Base-by-base conservation (phyloP, 1,284 basidiomycete species). In the Irpex rosettiformis region DNA sequence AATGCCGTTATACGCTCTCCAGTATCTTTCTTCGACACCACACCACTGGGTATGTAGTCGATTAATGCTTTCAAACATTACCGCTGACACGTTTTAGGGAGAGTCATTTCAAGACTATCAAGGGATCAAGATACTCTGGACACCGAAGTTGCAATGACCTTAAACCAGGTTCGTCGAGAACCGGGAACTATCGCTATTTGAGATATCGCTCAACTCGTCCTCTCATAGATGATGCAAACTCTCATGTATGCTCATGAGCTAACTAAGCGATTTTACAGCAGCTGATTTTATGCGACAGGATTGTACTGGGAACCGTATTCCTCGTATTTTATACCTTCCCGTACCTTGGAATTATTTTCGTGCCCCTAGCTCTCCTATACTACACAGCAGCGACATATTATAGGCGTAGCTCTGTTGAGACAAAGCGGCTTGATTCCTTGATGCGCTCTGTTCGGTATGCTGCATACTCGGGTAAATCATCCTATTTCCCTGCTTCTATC, bases 21-120 rank as follows among this genome's bases (percentile, higher is more conserved):
- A 0, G 75, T 88, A 49, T 79, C 85, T 3, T 93, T 91, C 74
- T 94, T 93, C 67, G 93, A 95, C 64, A 89, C 86, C 0, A 94
- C 91, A 0, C 92, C 93, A 0, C 80, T 89, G 59, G 92, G 92
- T 72, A 72, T 72, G 62, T 62, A 16, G 10, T 1, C n/a, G 22
- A 11, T 4, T 4, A 40, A 21, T 33, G 16, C 10, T 27, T 11
- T 4, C 22, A 24, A 13, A 21, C 21, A 13, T 7, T 8, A 21
- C 55, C 16, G 27, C n/a, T 47, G 6, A 16, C 24, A 33, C 37
- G 13, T 49, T 3, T 27, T 61, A 85, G 79, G 88, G 62, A 74
- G 84, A 64, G 79, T 85, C 57, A 68, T 82, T 66, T 79, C 81
- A 58, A 70, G 88, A 61, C 68, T 87, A 11, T 86, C 85, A 0